Base-by-base conservation (phyloP, 805 yeast genomes). In the Middelhovenomyces tepae region DNA sequence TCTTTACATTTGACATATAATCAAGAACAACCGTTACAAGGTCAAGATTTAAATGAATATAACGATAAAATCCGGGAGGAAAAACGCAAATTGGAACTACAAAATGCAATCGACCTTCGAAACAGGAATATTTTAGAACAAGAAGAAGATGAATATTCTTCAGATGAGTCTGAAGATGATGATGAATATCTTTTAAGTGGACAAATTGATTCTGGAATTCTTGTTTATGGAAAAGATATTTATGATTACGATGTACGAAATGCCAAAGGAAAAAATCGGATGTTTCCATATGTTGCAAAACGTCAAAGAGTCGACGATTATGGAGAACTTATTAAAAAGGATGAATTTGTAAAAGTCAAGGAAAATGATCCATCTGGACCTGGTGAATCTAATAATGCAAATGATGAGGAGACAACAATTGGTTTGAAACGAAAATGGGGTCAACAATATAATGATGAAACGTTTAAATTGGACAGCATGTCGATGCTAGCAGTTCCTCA, bases 251-350 rank as follows among this genome's bases (percentile, higher is more conserved):
- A 78, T 47, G 70, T 77, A 27, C 62, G 69, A 4, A 58, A 54
- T 48, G 71, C 64, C 54, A 70, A 30, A 18, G 44, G 45, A 8
- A 38, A 50, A 56, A 67, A 64, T 54, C 71, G 67, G 27, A 78
- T 81, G 82, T 91, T 89, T 50, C 97, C 95, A 8, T 80, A 63
- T 45, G 60, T 72, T 23, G 68, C 71, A 1, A 69, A 65, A 30
- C 71, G 73, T 45, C 60, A 69, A 16, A 73, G 80, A 43, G 60
- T 67, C 29, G 97, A 91, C 51, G 96, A 89, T 44, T 91, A 89
- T 54, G 99, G 99, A 19, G 78, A 74, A 36, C 58, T 77, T 2
- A 75, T 87, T 14, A 76, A 42, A 16, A 30, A 37, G 31, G 26
- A 21, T n/a, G 29, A 25, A 10, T 22, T 21, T 5, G 36, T 27